These are phyloP conservation scores for Picochlorum costavermella DNA, from an alignment of 139 green algal genomes.

Conservation along the genomic window DNA sequence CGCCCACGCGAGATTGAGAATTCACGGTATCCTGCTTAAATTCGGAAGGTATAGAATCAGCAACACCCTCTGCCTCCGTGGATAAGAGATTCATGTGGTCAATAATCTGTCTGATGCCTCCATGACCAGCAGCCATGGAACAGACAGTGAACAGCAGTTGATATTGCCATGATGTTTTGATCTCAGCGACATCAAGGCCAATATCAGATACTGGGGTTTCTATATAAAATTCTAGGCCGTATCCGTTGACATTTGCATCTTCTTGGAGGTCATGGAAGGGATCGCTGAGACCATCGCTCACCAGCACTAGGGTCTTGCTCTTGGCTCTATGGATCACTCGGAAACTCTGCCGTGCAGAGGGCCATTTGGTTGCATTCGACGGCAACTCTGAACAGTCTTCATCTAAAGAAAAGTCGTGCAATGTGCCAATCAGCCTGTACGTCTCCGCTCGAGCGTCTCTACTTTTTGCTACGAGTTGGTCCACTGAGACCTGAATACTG, in stretches of 20 bases:
- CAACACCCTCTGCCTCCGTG: constrained; percentile 50
- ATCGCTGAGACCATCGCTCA: constrained; percentile 43
- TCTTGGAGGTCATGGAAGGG: constrained; percentile 48
- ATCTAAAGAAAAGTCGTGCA: constrained; percentile 38
- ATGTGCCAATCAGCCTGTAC: constrained; percentile 31
- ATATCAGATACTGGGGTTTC: constrained; percentile 44
- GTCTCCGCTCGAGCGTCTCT: constrained; percentile 20
- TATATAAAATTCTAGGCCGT: constrained; percentile 53
- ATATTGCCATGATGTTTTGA: constrained; percentile 50
- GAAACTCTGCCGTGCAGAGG: constrained; percentile 34
- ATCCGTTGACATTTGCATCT: constrained; percentile 48
- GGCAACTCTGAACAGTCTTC: constrained; percentile 14
- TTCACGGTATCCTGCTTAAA: constrained; percentile 19
- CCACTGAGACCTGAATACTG: constrained; percentile 3
- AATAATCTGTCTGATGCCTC: constrained; percentile 44
- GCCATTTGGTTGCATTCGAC: constrained; percentile 34
- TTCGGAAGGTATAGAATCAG: constrained; percentile 32
- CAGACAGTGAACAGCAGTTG: constrained; percentile 51
- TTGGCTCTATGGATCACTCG: constrained; percentile 33
- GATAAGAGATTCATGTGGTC: constrained; percentile 53
- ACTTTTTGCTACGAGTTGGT: constrained; percentile 35
- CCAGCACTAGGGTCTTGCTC: constrained; percentile 36
- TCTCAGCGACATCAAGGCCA: constrained; percentile 23
- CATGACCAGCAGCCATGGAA: constrained; percentile 50
- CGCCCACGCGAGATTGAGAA: constrained; percentile 32